Conservation (phyloP, 352 stramenopile genomes). For the Albugo candida region DNA sequence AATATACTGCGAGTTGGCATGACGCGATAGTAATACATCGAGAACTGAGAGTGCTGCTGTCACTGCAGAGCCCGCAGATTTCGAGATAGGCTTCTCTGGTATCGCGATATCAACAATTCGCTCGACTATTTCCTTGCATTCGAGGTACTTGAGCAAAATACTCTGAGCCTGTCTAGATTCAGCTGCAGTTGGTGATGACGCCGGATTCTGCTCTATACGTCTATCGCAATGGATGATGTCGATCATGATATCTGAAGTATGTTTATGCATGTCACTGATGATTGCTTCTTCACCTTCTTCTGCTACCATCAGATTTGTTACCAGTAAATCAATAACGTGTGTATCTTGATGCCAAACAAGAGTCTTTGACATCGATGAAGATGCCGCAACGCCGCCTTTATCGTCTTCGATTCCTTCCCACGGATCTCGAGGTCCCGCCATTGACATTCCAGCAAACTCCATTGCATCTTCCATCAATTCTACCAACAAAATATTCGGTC, state of each 20-base stretch:
- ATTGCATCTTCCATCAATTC: slow-evolving; percentile 42
- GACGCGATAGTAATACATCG: slow-evolving; percentile 37
- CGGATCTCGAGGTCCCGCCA: slow-evolving; percentile 46
- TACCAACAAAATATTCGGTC: too few relatives aligned
- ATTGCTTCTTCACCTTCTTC: slow-evolving; percentile 11
- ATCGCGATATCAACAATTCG: slow-evolving; percentile 44
- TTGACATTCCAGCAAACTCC: slow-evolving; percentile 67
- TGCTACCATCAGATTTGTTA: slow-evolving; percentile 24
- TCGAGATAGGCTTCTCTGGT: slow-evolving; percentile 10
- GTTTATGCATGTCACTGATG: slow-evolving; percentile 69
- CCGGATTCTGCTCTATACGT: slow-evolving; percentile 48
- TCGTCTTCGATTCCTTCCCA: slow-evolving; percentile 65
- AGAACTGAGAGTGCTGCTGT: slow-evolving; percentile 57
- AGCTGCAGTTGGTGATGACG: slow-evolving; percentile 30
- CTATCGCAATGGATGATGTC: slow-evolving; percentile 76
- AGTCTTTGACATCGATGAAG: slow-evolving; percentile 30
- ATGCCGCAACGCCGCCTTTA: slow-evolving; percentile 34
- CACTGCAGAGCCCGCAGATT: slow-evolving; percentile 47
- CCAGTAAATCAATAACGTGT: slow-evolving; percentile 40
- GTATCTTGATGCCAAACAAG: slow-evolving; percentile 58
- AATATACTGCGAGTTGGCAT: slow-evolving; percentile 60
- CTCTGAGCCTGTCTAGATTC: slow-evolving; percentile 29
- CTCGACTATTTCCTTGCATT: slow-evolving; percentile 49
- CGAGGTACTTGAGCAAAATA: slow-evolving; percentile 56
- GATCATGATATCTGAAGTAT: slow-evolving; percentile 59